These are phyloP conservation scores for Jatropha curcas DNA, from an alignment of 345 rosid species.

Conservation along the genomic window DNA sequence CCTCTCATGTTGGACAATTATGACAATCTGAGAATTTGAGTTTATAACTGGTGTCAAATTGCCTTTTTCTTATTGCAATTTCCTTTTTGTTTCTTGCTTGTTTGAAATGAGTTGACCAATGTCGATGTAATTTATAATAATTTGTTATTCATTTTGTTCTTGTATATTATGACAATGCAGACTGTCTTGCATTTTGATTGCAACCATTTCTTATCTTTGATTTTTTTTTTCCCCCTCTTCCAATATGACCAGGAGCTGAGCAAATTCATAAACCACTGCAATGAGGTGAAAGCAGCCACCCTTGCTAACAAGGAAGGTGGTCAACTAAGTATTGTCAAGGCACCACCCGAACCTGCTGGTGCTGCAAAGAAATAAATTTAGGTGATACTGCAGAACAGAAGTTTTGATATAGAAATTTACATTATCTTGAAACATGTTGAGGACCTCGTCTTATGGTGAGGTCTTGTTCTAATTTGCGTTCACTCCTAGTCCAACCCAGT, in stretches of 20 bases:
- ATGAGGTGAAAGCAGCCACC: slow-evolving; percentile 81
- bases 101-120: neutral
- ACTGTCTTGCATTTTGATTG: neutral
- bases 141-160: too few relatives aligned
- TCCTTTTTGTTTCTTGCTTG: neutral
- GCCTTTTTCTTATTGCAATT: neutral
- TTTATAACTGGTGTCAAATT: neutral
- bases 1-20: neutral
- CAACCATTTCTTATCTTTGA: neutral
- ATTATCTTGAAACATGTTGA: neutral
- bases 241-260: slow-evolving; percentile 57
- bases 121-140: neutral
- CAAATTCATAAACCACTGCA: slow-evolving; percentile 87
- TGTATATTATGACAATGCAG: too few relatives aligned
- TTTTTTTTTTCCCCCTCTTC: neutral
- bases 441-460: neutral
- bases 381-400: neutral
- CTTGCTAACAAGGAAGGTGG: slow-evolving; percentile 80
- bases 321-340: slow-evolving; percentile 61
- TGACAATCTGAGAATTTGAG: neutral
- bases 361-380: slow-evolving; percentile 38
- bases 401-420: neutral
- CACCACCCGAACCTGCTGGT: slow-evolving; percentile 37
- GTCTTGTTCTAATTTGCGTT: neutral
- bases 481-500: neutral